Base-by-base conservation (phyloP, 192 early-diverging fungal genomes). In the Radiomyces spectabilis region DNA sequence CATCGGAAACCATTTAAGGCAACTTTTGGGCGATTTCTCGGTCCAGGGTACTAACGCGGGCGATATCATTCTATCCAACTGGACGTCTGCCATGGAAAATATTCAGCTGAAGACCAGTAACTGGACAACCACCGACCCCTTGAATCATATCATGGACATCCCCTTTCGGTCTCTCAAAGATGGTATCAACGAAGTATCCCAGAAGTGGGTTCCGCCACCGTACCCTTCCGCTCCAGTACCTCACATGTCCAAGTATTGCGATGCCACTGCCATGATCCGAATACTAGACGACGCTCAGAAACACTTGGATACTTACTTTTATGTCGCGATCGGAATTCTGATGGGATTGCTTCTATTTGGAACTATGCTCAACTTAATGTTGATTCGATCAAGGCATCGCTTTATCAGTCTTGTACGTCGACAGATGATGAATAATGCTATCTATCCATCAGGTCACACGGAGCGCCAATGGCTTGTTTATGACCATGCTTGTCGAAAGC, bases 71-170 rank as follows among this genome's bases (percentile, higher is more conserved):
- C 29, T 42, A 8, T 55, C 53, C 3, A 45, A 55, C 21, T 62
- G 60, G 60, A 49, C 60, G 12, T 13, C 27, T n/a, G n/a, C 35
- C 5, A 18, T 61, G 5, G 31, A 41, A 6, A 13, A n/a, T 12
- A 37, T 31, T 1, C 59, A 53, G 15, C 19, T 4, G 5, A 51
- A 53, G 15, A 41, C 46, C 21, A 26, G 26, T 26, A 7, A 46
- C 24, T 61, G 59, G 59, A 52, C 50, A 10, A 46, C 45, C 41
- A 29, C 21, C 1, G n/a, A n/a, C n/a, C n/a, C n/a, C n/a, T n/a
- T n/a, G n/a, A n/a, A n/a, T n/a, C n/a, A n/a, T n/a, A n/a, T n/a
- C n/a, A n/a, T n/a, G n/a, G n/a, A n/a, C n/a, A n/a, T n/a, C n/a
- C n/a, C n/a, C n/a, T n/a, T n/a, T n/a, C n/a, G n/a, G n/a, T n/a